These are phyloP conservation scores for Penicillium sp. DNA, from an alignment of 2,329 filamentous ascomycete genomes.

Conservation along the genomic window DNA sequence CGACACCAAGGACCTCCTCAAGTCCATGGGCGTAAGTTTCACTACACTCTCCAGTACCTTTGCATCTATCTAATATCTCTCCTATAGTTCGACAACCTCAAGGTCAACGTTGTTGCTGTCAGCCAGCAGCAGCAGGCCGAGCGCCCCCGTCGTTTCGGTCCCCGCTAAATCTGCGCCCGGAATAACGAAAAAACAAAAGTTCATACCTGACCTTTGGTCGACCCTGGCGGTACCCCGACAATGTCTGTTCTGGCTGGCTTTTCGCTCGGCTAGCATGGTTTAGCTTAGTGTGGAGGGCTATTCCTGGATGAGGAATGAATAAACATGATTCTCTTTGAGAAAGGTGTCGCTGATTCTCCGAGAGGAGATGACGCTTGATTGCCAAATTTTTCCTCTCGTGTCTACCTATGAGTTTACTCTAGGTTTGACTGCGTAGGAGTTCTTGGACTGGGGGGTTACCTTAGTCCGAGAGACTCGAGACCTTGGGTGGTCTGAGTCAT, in stretches of 20 bases:
- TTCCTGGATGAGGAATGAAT: constrained; percentile 36
- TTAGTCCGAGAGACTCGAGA: constrained; percentile 7
- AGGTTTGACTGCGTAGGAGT: constrained; percentile 24
- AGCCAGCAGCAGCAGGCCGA: constrained; percentile 83
- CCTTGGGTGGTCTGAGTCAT: constrained; percentile 7
- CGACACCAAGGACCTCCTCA: constrained; percentile 98
- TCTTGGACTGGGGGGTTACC: neutral
- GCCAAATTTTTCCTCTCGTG: constrained; percentile 58
- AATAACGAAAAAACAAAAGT: constrained; percentile 27
- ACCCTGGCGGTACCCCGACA: constrained; percentile 25
- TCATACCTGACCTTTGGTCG: constrained; percentile 28
- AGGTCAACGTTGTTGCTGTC: constrained; percentile 92
- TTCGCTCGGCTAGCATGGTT: constrained; percentile 23
- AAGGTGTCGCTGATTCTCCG: constrained; percentile 89
- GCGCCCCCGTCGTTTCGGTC: constrained; percentile 72
- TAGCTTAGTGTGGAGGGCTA: constrained; percentile 29
- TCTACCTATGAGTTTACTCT: constrained; percentile 11
- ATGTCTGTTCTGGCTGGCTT: constrained; percentile 28
- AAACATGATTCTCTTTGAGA: constrained; percentile 45
- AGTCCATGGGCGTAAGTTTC: constrained; percentile 91
- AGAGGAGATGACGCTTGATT: constrained; percentile 82
- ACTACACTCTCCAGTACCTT: neutral
- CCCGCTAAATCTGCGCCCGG: constrained; percentile 21
- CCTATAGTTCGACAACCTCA: constrained; percentile 86
- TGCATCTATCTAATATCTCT: constrained; percentile 4